Base-by-base conservation (phyloP, 768 basidiomycete species). In the Panellus pusillus region DNA sequence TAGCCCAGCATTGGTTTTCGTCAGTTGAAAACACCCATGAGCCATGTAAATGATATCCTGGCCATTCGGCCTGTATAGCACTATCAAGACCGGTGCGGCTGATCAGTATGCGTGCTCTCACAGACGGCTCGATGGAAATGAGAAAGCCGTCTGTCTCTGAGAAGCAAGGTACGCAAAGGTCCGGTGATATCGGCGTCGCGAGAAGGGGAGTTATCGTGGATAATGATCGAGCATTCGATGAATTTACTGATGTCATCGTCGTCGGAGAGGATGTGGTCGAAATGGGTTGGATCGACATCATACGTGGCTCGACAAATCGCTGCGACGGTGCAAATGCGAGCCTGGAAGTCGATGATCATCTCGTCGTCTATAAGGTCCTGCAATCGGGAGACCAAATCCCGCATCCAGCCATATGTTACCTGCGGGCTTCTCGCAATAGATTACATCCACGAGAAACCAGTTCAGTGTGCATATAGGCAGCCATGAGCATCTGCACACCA, bases 251-350 rank as follows among this genome's bases (percentile, higher is more conserved):
- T 39, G 39, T 74, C 70, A n/a, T 64, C 53, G 0, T 62, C 15
- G 5, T 63, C 64, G 8, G 31, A 37, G 15, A 74, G 61, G 1
- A 71, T 51, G 3, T 39, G 9, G 57, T 48, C 7, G 24, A 63
- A 54, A 51, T 58, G 47, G 12, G 18, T 27, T 24, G 61, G 59
- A 38, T 70, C 70, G 14, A 72, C 72, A 40, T 73, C 70, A 44
- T 66, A 76, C 1, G 74, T 75, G 17, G 65, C 61, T 20, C 75
- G 66, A 58, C 78, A 79, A 19, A 68, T 68, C 4, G 65, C 64
- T 1, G 74, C 75, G 38, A 70, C 64, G 44, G 73, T 72, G 38
- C 70, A 68, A 28, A 74, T 58, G 17, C 63, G 66, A 9, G 35
- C 52, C 52, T 66, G 66, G 35, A 66, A 47, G 38, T 63, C 57